Percentiles rank a stretch among this genome's conserved stretches.
These are phyloP conservation scores for Xerocomus potaroensis DNA, from an alignment of 768 basidiomycete species.

Conservation along the genomic window DNA sequence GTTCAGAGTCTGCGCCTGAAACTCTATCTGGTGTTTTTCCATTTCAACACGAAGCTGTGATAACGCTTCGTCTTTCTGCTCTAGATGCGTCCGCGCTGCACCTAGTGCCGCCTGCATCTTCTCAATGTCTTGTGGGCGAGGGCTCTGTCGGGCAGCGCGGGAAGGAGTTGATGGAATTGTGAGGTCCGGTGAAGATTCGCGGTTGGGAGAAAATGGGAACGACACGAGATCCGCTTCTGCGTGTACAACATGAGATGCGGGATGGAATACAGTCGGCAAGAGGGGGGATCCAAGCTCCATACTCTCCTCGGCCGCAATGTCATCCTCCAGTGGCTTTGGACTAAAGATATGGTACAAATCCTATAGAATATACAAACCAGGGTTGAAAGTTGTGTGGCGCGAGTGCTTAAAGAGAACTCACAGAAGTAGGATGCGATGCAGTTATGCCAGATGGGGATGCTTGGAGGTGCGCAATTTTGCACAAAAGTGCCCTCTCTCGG, in stretches of 20 bases:
- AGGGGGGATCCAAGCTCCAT: constrained; percentile 56
- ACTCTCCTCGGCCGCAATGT: constrained; percentile 37
- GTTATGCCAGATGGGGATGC: constrained; percentile 1
- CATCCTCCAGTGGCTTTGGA: constrained; percentile 28
- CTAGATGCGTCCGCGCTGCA: constrained; percentile 17
- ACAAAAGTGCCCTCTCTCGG: constrained; percentile 34
- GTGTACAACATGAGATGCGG: background rate
- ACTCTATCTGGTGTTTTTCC: constrained; percentile 15
- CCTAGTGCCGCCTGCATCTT: constrained; percentile 19
- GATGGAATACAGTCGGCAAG: constrained; percentile 30
- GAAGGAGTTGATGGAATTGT: background rate
- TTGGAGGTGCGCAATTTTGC: constrained; percentile 26
- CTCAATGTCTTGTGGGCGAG: constrained; percentile 16
- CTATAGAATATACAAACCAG: too few relatives aligned
- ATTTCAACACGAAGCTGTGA: constrained; percentile 20
- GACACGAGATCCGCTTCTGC: constrained; percentile 15
- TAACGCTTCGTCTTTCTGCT: constrained; percentile 22
- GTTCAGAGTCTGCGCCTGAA: background rate
- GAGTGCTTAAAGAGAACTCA: background rate
- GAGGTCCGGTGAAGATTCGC: constrained; percentile 14
- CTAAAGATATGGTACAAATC: constrained; percentile 5
- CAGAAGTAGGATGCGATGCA: background rate
- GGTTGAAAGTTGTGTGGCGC: too few relatives aligned
- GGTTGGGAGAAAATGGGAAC: constrained; percentile 19
- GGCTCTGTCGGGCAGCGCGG: background rate